Percentiles rank a stretch among this genome's conserved stretches.
phyloP scores from a whole-genome alignment of 345 rosid genomes.

The Atalantia buxifolia region DNA sequence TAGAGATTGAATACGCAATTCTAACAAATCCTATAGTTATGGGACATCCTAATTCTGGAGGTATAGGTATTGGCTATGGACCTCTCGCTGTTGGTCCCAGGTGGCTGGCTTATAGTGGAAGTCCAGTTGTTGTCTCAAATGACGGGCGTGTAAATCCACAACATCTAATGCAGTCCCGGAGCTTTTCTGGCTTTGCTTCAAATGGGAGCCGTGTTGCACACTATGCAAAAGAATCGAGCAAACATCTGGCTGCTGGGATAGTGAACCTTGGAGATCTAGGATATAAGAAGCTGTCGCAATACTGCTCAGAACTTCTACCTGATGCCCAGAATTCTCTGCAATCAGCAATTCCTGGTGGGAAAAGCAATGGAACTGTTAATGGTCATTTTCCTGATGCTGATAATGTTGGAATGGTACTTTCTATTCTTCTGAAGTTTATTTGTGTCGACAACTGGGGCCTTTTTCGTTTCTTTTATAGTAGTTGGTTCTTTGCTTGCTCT shows the following conservation, averaged over 20 bases:
- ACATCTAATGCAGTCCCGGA: constrained; percentile 49
- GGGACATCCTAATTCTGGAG: constrained; percentile 48
- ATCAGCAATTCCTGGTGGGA: constrained; percentile 49
- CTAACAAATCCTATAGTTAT: constrained; percentile 57
- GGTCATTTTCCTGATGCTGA: constrained; percentile 62
- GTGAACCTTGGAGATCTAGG: constrained; percentile 85
- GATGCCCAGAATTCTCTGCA: constrained; percentile 50
- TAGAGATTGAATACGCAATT: constrained; percentile 59
- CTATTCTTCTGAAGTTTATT: constrained; percentile 13
- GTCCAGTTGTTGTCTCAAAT: constrained; percentile 48
- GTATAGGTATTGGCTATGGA: constrained; percentile 75
- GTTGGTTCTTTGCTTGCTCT: background rate
- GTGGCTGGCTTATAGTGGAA: constrained; percentile 95
- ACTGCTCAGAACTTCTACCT: constrained; percentile 73
- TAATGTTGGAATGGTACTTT: constrained; percentile 73
- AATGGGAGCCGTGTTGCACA: constrained; percentile 63
- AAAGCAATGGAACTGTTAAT: constrained; percentile 48
- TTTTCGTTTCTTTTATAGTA: background rate
- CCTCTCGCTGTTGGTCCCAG: constrained; percentile 95
- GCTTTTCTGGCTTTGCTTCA: constrained; percentile 45
- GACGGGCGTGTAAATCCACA: constrained; percentile 62
- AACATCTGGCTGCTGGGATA: constrained; percentile 86
- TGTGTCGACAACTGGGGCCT: background rate
- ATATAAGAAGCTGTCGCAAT: constrained; percentile 60
- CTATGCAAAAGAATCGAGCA: constrained; percentile 88